Percentiles rank a stretch among this genome's conserved stretches.
Conservation (phyloP, 768 basidiomycete genomes). For the Tubosaeta sp. region DNA sequence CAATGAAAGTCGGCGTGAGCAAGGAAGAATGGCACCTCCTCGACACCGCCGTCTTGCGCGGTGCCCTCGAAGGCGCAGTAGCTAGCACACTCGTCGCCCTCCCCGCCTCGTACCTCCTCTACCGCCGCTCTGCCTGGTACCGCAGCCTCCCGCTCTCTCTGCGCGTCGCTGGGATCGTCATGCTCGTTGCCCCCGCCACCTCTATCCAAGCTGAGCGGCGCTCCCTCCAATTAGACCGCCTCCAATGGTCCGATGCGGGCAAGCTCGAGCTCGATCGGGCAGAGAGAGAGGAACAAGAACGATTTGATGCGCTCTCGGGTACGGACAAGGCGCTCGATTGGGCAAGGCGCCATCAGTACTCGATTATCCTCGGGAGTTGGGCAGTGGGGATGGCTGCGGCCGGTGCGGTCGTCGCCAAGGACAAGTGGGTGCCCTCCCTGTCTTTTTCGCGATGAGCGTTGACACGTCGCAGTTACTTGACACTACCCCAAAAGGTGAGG, state of each 20-base stretch:
- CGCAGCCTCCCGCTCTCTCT: conserved; percentile 61
- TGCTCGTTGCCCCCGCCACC: conserved; percentile 60
- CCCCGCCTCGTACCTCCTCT: conserved; percentile 46
- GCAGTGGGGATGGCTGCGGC: conserved; percentile 61
- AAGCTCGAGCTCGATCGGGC: conserved; percentile 52
- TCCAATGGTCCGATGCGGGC: conserved; percentile 52
- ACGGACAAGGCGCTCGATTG: conserved; percentile 58
- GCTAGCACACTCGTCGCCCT: conserved; percentile 46
- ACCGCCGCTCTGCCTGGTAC: conserved; percentile 55
- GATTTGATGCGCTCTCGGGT: conserved; percentile 48
- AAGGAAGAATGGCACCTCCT: conserved; percentile 54
- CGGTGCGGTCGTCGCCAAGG: conserved; percentile 61
- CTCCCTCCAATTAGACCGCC: conserved; percentile 58
- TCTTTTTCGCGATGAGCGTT: not conserved
- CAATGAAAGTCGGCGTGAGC: conserved; percentile 29
- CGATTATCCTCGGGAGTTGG: conserved; percentile 74
- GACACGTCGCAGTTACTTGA: conserved; percentile 18
- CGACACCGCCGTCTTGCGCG: conserved; percentile 52
- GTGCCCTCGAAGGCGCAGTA: conserved; percentile 53
- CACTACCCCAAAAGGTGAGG: conserved; percentile 26
- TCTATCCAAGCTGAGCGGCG: conserved; percentile 74
- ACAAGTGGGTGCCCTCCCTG: conserved; percentile 41
- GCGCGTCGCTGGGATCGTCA: conserved; percentile 65
- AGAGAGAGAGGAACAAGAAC: conserved; percentile 27
- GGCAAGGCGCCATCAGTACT: conserved; percentile 64